Base-by-base conservation (phyloP, 2,329 filamentous ascomycete species). In the Neofusicoccum ribis region DNA sequence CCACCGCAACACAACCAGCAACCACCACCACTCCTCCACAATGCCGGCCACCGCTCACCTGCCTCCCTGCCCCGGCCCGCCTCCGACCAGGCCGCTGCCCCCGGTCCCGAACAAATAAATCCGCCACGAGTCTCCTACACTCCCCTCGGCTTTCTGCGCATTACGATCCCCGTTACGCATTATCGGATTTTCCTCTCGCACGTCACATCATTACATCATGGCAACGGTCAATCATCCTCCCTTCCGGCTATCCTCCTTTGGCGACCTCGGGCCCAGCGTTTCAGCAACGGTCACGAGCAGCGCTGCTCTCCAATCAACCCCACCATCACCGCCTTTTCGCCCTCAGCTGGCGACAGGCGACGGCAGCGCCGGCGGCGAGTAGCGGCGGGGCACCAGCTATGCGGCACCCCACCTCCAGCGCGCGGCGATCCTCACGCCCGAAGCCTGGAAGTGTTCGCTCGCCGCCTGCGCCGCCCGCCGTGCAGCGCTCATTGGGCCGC, bases 31-130 rank as follows among this genome's bases (percentile, higher is more conserved):
- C 31, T 36, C 68, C 69, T 71, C 68, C 74, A 77, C 74, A 73
- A 81, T 76, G 74, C 73, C 74, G 72, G 69, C 70, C 65, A 71
- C 73, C 56, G 72, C 79, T 65, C 81, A 78, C 72, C 78, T 81
- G 50, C 80, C 80, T 66, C 80, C 80, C 37, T 81, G 79, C 76
- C 80, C 80, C 46, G 80, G 80, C 64, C 80, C 80, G 68, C 80
- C 80, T 72, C 80, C 80, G 68, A 81, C 78, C 63, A 75, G 80
- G 65, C 80, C 80, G 70, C 74, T 82, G 52, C 80, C 80, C 69
- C 80, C 80, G 39, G 74, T 81, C 44, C 80, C 80, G 31, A 76
- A 74, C 64, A 79, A 80, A 74, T 80, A 79, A 71, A 69, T 56
- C 52, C 20, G 34, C 43, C 14, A 34, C 56, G 56, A 60, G 37